Evolutionary conservation across 805 yeast genomes (phyloP).

Genomic region (Metschnikowia continentalis): DNA sequence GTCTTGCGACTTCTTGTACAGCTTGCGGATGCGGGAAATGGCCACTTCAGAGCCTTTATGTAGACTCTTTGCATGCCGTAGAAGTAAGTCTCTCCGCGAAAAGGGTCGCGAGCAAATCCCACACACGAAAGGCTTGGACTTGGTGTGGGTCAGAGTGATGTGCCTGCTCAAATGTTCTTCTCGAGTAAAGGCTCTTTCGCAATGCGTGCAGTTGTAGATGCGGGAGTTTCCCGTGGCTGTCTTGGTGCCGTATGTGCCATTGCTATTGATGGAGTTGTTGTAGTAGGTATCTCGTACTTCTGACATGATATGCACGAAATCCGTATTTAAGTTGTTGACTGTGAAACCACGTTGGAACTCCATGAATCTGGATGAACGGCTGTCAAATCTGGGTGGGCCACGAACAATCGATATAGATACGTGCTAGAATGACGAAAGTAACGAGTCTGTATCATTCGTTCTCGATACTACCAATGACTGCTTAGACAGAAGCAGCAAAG

Average conservation of each 20-base stretch:
- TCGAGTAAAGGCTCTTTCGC: constrained; percentile 44
- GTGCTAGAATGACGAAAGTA: background rate
- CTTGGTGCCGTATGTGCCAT: constrained; percentile 33
- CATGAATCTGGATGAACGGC: background rate
- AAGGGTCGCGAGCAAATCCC: constrained; percentile 44
- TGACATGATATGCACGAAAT: background rate
- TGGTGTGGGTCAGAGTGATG: constrained; percentile 40
- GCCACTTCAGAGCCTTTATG: constrained; percentile 43
- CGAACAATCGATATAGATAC: background rate
- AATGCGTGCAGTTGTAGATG: constrained; percentile 37
- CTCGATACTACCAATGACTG: background rate
- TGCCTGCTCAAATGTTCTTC: constrained; percentile 44
- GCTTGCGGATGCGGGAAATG: constrained; percentile 40
- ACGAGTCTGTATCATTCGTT: background rate
- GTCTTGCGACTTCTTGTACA: constrained; percentile 21
- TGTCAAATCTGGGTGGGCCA: background rate
- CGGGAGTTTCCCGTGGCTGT: constrained; percentile 44
- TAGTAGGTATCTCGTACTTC: constrained; percentile 5
- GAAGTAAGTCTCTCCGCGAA: constrained; percentile 38
- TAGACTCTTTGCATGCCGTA: constrained; percentile 43
- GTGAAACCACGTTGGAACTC: background rate
- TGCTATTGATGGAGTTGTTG: constrained; percentile 11
- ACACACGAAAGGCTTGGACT: constrained; percentile 41
- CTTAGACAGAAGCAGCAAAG: background rate
- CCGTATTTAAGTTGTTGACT: background rate